Base-by-base conservation (phyloP, 345 rosid species). In the Corymbia maculata region DNA sequence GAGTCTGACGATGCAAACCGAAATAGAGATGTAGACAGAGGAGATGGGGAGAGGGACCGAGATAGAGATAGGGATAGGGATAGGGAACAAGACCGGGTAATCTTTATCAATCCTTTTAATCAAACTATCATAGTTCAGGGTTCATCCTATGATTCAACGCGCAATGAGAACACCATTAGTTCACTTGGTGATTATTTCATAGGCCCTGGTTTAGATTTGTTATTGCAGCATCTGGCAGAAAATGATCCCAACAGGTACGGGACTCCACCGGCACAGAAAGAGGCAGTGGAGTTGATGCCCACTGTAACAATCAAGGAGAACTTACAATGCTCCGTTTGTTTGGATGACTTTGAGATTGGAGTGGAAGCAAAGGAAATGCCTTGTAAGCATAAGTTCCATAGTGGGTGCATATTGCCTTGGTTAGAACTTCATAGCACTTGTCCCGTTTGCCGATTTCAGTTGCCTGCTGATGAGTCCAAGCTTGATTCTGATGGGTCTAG, bases 341-440 rank as follows among this genome's bases (percentile, higher is more conserved):
- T 97, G 92, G 98, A 97, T 92, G 97, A 95, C 87, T 92, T 95
- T 87, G 96, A 93, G 91, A 87, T 94, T 86, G 97, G 97, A 4
- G 84, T 59, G 3, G 94, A 93, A 85, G 96, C 95, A 13, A 96
- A 91, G 89, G 97, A 97, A 92, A 97, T 96, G 98, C 98, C 98
- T 4, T 97, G 99, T 91, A 93, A 93, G 92, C 99, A 97, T 88
- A 95, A 92, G 94, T 97, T 96, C 90, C 99, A 97, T 52, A 85
- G 90, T 19, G 91, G 89, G 21, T 97, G 99, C 85, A 90, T 97
- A 92, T 87, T 94, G 89, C 98, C 98, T 36, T 97, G 99, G 99
- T 91, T 97, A 89, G 98, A 96, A 92, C 97, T 96, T 89, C 99
- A 96, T 86, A 95, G 98, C 91, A 95, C 98, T 36, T 97, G 98